Conservation (phyloP, 2,329 filamentous ascomycete genomes). For the Pseudogymnoascus sp. region DNA sequence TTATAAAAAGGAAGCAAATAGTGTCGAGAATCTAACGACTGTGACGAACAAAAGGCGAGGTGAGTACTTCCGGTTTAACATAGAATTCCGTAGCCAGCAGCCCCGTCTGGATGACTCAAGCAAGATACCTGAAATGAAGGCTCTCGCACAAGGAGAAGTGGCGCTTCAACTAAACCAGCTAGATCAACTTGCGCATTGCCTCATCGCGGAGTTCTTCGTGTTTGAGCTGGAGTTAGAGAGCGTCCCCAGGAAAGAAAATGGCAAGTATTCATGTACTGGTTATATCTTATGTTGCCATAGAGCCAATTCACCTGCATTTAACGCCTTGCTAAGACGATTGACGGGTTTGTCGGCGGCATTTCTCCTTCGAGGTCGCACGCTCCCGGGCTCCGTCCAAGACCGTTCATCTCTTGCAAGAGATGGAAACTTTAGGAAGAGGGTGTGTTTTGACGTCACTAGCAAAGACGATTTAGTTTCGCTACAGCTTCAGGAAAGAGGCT, state of each 20-base stretch:
- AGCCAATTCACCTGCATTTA: conserved; percentile 14
- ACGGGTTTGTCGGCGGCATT: conserved; percentile 18
- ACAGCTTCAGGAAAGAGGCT: conserved; percentile 15
- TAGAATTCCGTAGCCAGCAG: conserved; percentile 17
- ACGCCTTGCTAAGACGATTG: conserved; percentile 17
- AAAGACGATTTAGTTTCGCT: conserved; percentile 16
- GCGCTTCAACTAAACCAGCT: conserved; percentile 18
- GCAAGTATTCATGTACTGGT: conserved; percentile 18
- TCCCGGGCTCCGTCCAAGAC: conserved; percentile 18
- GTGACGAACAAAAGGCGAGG: conserved; percentile 12
- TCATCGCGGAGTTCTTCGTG: conserved; percentile 21
- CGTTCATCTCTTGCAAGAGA: conserved; percentile 17
- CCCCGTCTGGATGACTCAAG: conserved; percentile 1
- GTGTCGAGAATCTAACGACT: conserved; percentile 9
- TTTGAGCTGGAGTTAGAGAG: conserved; percentile 19
- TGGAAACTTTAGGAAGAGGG: conserved; percentile 22
- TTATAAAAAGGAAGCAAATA: conserved; percentile 7
- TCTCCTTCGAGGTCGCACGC: conserved; percentile 17
- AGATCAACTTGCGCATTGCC: conserved; percentile 17
- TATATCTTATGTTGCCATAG: conserved; percentile 20
- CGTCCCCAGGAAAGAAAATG: conserved; percentile 17
- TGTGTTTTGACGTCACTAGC: conserved; percentile 16
- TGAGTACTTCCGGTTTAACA: conserved; percentile 17
- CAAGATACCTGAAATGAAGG: conserved; percentile 20
- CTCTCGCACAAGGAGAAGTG: conserved; percentile 12